Conservation (phyloP, 2,329 filamentous ascomycete species). For the Catunica adiposa region DNA sequence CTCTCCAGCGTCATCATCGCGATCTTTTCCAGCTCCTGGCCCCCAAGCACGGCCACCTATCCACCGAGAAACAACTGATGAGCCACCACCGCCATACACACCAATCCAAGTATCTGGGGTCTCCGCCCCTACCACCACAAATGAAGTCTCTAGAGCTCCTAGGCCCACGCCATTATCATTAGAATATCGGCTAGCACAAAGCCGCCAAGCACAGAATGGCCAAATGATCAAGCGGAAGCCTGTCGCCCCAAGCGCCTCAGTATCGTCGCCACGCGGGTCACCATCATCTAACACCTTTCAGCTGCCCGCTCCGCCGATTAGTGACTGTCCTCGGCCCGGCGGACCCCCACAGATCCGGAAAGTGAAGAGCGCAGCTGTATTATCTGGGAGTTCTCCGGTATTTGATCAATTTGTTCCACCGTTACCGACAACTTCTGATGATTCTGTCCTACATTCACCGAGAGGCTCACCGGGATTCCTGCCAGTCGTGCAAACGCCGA, state of each 20-base stretch:
- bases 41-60: neutral
- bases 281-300: neutral
- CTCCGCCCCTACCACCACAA: neutral
- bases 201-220: neutral
- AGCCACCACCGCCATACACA: slow-evolving; percentile 2
- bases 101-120: neutral
- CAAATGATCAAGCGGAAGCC: slow-evolving; percentile 8
- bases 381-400: neutral
- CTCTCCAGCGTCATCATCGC: neutral
- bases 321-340: neutral
- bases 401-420: neutral
- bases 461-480: neutral
- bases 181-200: neutral
- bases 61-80: neutral
- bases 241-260: neutral
- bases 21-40: neutral
- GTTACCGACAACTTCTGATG: neutral
- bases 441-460: neutral
- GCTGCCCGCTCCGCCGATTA: neutral
- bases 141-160: neutral
- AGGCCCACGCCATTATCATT: neutral
- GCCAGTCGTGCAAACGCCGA: neutral
- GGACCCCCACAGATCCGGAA: slow-evolving; percentile 5
- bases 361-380: slow-evolving; percentile 10
- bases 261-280: neutral